phyloP scores from a whole-genome alignment of 345 rosid genomes.

The Sisymbrium irio region DNA sequence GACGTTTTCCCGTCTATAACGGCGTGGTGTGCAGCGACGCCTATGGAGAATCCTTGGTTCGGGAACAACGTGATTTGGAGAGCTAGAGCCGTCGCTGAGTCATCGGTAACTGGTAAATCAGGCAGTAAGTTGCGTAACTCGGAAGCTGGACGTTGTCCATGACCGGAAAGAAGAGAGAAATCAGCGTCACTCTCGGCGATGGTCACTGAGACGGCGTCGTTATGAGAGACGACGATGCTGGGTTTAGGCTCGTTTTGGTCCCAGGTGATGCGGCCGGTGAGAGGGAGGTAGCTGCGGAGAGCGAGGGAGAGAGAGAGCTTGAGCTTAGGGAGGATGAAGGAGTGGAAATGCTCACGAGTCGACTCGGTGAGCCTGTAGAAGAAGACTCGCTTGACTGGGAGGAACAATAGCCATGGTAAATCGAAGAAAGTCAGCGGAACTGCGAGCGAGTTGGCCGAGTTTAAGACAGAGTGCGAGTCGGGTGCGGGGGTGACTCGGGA shows the following conservation, averaged over 20 bases:
- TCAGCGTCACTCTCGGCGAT: constrained; percentile 28
- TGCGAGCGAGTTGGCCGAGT: constrained; percentile 2
- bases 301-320: constrained; percentile 34
- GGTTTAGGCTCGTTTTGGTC: constrained; percentile 13
- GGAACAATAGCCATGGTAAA: constrained; percentile 22
- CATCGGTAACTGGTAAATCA: background rate
- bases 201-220: constrained; percentile 30
- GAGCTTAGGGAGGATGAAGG: constrained; percentile 35
- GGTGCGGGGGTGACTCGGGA: constrained; percentile 13
- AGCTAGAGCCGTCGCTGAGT: constrained; percentile 4
- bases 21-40: constrained; percentile 15
- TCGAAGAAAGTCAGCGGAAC: constrained; percentile 37
- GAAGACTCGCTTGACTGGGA: constrained; percentile 28
- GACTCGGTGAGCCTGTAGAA: constrained; percentile 32
- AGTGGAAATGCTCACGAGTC: constrained; percentile 18
- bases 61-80: constrained; percentile 34
- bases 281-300: constrained; percentile 37
- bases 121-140: constrained; percentile 24
- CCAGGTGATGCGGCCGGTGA: constrained; percentile 35
- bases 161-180: constrained; percentile 20
- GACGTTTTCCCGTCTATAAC: constrained; percentile 23
- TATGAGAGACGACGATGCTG: constrained; percentile 9
- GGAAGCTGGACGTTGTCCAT: background rate
- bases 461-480: no score
- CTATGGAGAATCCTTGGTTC: constrained; percentile 21